These are phyloP conservation scores for Erodium chrysanthum DNA, from an alignment of 441 rosid species.

Conservation along the genomic window DNA sequence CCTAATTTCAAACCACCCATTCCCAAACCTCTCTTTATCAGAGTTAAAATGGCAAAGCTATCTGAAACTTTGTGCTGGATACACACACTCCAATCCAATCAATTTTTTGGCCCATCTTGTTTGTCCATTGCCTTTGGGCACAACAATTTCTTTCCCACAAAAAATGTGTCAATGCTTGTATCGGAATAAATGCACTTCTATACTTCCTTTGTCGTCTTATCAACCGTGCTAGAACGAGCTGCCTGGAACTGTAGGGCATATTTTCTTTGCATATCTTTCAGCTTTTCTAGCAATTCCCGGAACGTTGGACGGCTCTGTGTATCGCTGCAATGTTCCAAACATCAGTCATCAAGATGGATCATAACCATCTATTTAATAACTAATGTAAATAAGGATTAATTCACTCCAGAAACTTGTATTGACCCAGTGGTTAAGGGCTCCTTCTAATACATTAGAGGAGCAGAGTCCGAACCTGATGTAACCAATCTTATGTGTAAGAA, in stretches of 20 bases:
- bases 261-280: constrained; percentile 70
- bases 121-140: not conserved
- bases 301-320: constrained; percentile 61
- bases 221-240: constrained; percentile 32
- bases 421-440: too few species aligned
- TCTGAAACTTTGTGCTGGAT: too few species aligned
- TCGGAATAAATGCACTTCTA: constrained; percentile 5
- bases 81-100: constrained; percentile 11
- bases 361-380: too few species aligned
- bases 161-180: not conserved
- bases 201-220: constrained; percentile 25
- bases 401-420: too few species aligned
- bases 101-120: too few species aligned
- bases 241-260: constrained; percentile 54
- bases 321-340: too few species aligned
- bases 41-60: constrained; percentile 18
- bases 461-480: too few species aligned
- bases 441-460: too few species aligned
- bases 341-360: too few species aligned
- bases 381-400: too few species aligned
- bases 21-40: constrained; percentile 11
- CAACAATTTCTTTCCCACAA: too few species aligned
- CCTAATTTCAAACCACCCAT: constrained; percentile 14
- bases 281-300: constrained; percentile 75
- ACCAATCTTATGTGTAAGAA: too few species aligned